Evolutionary conservation across 1,139 yeast species (phyloP), one percentile per base, ranked within the genome.

Genomic region (Geotrichum restrictum): DNA sequence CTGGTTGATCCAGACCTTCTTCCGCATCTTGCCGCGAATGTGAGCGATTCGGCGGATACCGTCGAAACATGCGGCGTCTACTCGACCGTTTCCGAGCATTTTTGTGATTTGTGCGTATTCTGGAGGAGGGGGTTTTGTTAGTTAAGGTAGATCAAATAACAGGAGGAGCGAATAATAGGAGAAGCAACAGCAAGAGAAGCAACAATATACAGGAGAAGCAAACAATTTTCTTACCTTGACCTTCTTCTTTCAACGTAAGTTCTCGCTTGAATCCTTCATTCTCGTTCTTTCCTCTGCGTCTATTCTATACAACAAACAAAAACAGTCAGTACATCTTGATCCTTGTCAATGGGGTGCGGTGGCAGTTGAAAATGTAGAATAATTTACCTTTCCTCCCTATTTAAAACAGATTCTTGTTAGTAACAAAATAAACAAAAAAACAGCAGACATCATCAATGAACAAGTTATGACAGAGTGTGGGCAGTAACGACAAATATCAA

Each of bases 1-100:
- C 74, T 89, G 98, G 45, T 88, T 87, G 88, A 94, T 91, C 99
- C 99, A 94, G 58, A 91, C 98, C 82, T 93, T 93, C 84, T 94
- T 94, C 80, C 99, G 87, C 76, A 94, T 81, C 72, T 94, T 94
- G 64, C 99, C 99, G 79, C 99, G 87, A 67, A 94, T 94, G 70
- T 93, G 98, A 18, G 96, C 98, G 81, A 88, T 81, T 77, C 99
- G 84, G 70, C 84, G 88, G 62, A 78, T 77, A 60, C 96, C 96
- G 69, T 94, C 98, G 67, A 93, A 94, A 74, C 98, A 94, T 52
- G 82, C 73, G 54, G 95, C 97, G 72, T 91, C 96, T 53, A 94
- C 83, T 74, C 98, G 83, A 62, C 98, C 98, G 69, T 91, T 91
- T 71, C 99, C 99, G 65, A 94, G 81, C 97, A 94, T 91, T 74